Evolutionary conservation across 768 basidiomycete genomes (phyloP).

Genomic region (Boletus eberwhitei): DNA sequence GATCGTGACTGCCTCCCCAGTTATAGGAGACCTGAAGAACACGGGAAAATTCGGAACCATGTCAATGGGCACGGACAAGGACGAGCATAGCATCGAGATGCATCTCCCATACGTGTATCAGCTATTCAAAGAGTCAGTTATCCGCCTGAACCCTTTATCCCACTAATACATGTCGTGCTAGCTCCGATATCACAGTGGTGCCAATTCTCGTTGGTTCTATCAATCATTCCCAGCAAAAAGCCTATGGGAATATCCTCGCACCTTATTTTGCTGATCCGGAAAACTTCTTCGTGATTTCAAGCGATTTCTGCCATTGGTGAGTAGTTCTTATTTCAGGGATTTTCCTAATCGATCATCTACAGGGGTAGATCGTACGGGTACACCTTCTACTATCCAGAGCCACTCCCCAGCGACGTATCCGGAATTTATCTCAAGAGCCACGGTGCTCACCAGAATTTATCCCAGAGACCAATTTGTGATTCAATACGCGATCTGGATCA

Average conservation of each 20-base stretch:
- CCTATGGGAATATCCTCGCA: conserved; percentile 69
- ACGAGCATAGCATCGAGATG: conserved; percentile 98
- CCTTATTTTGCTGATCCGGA: conserved; percentile 75
- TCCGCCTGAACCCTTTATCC: not conserved
- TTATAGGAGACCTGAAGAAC: conserved; percentile 11
- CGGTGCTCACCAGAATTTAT: conserved; percentile 35
- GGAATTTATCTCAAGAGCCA: conserved; percentile 51
- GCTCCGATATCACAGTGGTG: conserved; percentile 75
- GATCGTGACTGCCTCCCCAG: conserved; percentile 13
- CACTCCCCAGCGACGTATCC: conserved; percentile 43
- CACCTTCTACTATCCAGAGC: conserved; percentile 79
- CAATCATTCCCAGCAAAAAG: conserved; percentile 51
- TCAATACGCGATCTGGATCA: conserved; percentile 85
- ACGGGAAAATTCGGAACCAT: conserved; percentile 61
- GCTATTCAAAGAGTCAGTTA: conserved; percentile 69
- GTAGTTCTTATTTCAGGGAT: conserved; percentile 16
- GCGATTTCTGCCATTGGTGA: conserved; percentile 98
- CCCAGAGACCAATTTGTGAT: conserved; percentile 65
- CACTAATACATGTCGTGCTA: conserved; percentile 26
- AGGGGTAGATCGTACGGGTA: conserved; percentile 88
- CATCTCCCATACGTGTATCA: conserved; percentile 90
- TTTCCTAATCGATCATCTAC: conserved; percentile 1
- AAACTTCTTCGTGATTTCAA: conserved; percentile 88
- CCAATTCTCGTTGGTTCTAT: conserved; percentile 90
- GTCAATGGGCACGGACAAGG: conserved; percentile 70